Conservation (phyloP, 75 land plant genomes). For the Pseudotsuga menziesii region DNA sequence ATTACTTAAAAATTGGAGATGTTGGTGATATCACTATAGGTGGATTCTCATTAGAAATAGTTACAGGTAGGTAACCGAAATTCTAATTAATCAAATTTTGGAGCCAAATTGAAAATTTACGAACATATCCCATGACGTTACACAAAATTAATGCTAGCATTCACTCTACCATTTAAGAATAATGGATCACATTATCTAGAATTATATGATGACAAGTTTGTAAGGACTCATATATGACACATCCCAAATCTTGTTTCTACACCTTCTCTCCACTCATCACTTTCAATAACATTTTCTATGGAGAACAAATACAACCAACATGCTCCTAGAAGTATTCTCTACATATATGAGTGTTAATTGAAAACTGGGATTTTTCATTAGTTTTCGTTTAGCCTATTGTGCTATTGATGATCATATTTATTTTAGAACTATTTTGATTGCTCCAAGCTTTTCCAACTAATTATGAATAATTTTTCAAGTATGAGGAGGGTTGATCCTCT, state of each 20-base stretch:
- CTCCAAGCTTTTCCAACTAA: no score
- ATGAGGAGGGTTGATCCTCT: no score
- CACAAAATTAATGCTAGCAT: background rate
- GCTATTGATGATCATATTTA: background rate
- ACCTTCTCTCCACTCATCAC: slow-evolving; percentile 69
- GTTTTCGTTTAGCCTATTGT: background rate
- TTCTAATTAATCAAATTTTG: background rate
- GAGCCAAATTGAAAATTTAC: background rate
- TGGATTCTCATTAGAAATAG: slow-evolving; percentile 90
- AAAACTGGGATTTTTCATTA: background rate
- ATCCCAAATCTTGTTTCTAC: slow-evolving; percentile 86
- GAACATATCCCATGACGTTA: background rate
- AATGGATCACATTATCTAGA: slow-evolving; percentile 38
- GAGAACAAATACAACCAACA: slow-evolving; percentile 65
- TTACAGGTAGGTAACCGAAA: slow-evolving; percentile 49
- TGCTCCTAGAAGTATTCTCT: slow-evolving; percentile 40
- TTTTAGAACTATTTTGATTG: background rate
- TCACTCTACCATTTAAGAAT: background rate
- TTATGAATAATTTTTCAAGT: no score
- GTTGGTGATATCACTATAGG: slow-evolving; percentile 92
- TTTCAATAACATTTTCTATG: slow-evolving; percentile 82
- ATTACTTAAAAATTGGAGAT: slow-evolving; percentile 92
- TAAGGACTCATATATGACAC: slow-evolving; percentile 87
- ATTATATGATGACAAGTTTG: slow-evolving; percentile 92
- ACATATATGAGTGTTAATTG: background rate